Evolutionary conservation across 805 yeast species (phyloP), one percentile per base, ranked within the genome.

Genomic region (Yarrowia hollandica): DNA sequence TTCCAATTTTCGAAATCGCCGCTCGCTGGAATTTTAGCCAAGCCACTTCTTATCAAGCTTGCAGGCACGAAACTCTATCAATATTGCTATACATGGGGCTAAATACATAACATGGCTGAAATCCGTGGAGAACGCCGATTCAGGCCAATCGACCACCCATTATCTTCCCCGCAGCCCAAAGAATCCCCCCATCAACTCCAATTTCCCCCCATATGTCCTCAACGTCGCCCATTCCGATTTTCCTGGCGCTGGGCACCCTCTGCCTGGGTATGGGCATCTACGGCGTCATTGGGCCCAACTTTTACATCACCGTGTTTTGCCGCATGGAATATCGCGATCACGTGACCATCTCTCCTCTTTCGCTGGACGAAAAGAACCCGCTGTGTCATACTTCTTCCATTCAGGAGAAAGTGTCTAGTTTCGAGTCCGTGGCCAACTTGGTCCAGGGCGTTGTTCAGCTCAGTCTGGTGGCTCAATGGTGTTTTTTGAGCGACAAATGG

Each of bases 341-440:
- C 12, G 42, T 23, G n/a, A 21, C 18, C 12, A 19, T 52, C n/a
- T 23, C 25, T 10, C 44, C 34, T 16, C 33, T 28, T 16, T 25
- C 25, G 33, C 35, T 52, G 34, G 58, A 52, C 34, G 58, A 52
- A 21, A 39, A 37, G 21, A 52, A 52, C 44, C 58, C 58, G 5
- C 26, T 52, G 8, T 52, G 58, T 25, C 58, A 52, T 9, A 37
- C 58, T 4, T 18, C 44, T 14, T 16, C 28, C 3, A 52, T 52
- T 16, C 58, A 52, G 21, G 35, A 52, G 15, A 23, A 35, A 15
- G 58, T 52, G 31, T 52, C 58, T 14, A 35, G 34, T 18, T 52
- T 52, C 10, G 44, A 52, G 10, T 25, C 35, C 2, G 12, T 23
- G 4, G 58, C 44, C 3, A 35, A 35, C n/a, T 7, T 37, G 25